Conservation (phyloP, 805 yeast genomes). For the Kodamaea leandrae region DNA sequence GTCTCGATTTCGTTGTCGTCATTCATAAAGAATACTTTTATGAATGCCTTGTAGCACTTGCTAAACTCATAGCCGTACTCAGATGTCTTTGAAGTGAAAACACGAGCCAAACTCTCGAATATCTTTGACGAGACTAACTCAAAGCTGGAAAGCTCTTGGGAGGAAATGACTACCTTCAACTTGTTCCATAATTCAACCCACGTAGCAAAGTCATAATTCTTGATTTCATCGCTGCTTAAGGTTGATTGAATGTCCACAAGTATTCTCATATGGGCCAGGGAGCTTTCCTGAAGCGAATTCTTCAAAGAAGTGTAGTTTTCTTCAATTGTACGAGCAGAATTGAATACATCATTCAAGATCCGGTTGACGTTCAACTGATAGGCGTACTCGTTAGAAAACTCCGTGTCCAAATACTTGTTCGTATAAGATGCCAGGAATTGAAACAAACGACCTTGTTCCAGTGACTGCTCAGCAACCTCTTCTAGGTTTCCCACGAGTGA, state of each 20-base stretch:
- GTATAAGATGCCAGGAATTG: constrained; percentile 15
- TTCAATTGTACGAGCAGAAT: constrained; percentile 25
- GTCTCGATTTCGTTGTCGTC: constrained; percentile 31
- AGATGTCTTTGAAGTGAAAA: constrained; percentile 27
- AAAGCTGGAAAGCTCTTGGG: constrained; percentile 56
- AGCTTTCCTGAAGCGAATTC: constrained; percentile 10
- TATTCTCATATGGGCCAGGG: constrained; percentile 18
- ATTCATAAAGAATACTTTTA: constrained; percentile 33
- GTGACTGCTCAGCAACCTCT: neutral
- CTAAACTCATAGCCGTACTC: constrained; percentile 24
- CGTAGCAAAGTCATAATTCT: constrained; percentile 31
- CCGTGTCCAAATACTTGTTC: constrained; percentile 29
- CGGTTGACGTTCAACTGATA: constrained; percentile 17
- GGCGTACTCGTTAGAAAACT: constrained; percentile 29
- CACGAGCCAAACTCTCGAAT: constrained; percentile 39
- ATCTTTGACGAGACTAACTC: constrained; percentile 73
- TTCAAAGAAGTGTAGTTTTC: constrained; percentile 23
- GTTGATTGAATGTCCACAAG: constrained; percentile 15
- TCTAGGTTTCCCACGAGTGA: constrained; percentile 14
- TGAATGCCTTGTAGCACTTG: constrained; percentile 45
- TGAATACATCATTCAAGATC: constrained; percentile 16
- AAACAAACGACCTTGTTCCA: constrained; percentile 6
- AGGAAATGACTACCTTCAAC: constrained; percentile 12
- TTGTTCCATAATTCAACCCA: constrained; percentile 28
- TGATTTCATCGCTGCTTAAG: constrained; percentile 10